Conservation (phyloP, 371 early-diverging fungal genomes). For the Mortierella sp. region DNA sequence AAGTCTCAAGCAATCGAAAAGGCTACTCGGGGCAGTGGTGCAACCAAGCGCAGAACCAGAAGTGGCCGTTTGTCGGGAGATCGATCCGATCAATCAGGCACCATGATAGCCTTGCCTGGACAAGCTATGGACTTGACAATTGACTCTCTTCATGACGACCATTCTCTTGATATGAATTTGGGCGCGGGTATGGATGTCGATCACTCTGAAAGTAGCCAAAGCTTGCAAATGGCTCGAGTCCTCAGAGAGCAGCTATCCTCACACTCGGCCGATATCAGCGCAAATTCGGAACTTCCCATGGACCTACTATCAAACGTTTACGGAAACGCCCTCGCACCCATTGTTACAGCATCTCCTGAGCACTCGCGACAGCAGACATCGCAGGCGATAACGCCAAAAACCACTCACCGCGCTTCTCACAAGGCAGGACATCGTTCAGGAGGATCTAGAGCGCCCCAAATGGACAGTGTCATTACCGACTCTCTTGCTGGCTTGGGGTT, state of each 20-base stretch:
- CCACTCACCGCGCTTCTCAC: too few species aligned
- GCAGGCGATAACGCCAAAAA: neutral
- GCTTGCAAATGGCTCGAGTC: conserved; percentile 4
- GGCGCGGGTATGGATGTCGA: conserved; percentile 14
- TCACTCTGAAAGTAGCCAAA: neutral
- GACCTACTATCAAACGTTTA: conserved; percentile 17
- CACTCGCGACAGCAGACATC: conserved; percentile 9
- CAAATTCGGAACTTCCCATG: conserved; percentile 5
- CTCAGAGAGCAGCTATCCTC: conserved; percentile 1
- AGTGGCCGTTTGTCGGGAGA: neutral
- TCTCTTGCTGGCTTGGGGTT: conserved; percentile 4
- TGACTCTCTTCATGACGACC: conserved; percentile 4
- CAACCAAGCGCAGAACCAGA: neutral
- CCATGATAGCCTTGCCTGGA: neutral
- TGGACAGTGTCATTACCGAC: conserved; percentile 3
- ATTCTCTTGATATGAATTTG: conserved; percentile 1
- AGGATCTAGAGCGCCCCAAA: conserved; percentile 3
- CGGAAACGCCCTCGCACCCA: neutral
- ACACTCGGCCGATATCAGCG: neutral
- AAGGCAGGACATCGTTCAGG: neutral
- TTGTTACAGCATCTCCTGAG: neutral
- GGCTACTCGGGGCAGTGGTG: neutral
- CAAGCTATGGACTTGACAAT: neutral
- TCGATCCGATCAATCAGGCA: neutral
- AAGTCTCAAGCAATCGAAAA: neutral